Evolutionary conservation across 1,139 yeast genomes (phyloP), one percentile per base, ranked within the genome.

Genomic region (Saccharomycopsis crataegensis): DNA sequence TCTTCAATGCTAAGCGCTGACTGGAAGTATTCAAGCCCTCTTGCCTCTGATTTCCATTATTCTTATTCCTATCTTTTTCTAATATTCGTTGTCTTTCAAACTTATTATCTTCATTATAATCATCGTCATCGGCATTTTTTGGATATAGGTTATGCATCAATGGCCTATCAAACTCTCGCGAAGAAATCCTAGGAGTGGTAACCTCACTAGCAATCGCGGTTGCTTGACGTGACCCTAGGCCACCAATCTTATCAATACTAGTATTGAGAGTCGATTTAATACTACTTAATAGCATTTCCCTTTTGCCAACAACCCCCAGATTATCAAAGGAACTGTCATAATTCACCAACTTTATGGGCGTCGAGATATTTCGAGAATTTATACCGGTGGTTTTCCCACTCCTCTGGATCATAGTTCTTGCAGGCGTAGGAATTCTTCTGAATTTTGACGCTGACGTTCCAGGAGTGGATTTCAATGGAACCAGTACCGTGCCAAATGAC

Each of bases 271-370:
- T 22, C 5, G 9, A 12, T 17, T 11, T 16, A 16, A 34, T 16
- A 28, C 31, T 28, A 14, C 14, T 43, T 22, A 43, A 22, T 12
- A 22, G 31, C 28, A 43, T 12, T 12, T 17, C n/a, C 14, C 28
- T 43, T 16, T 22, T 28, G 6, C 16, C 11, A 34, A 32, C 14
- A 16, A 12, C 31, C 12, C 34, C 28, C n/a, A 31, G 9, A 32
- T 14, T 32, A 32, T 28, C 48, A 22, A 45, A 8, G 4, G 48
- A 45, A 32, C 48, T 45, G 48, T 45, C 48, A 32, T 45, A 45
- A 16, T 33, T 45, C 9, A 33, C 32, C 22, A 45, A 32, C 6
- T n/a, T 36, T 36, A 36, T 36, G 11, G 40, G 40, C n/a, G 40
- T 36, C n/a, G n/a, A 36, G n/a, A n/a, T 36, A 36, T 36, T n/a